Base-by-base conservation (phyloP, 2,329 filamentous ascomycete species). In the Apiospora phragmitis region DNA sequence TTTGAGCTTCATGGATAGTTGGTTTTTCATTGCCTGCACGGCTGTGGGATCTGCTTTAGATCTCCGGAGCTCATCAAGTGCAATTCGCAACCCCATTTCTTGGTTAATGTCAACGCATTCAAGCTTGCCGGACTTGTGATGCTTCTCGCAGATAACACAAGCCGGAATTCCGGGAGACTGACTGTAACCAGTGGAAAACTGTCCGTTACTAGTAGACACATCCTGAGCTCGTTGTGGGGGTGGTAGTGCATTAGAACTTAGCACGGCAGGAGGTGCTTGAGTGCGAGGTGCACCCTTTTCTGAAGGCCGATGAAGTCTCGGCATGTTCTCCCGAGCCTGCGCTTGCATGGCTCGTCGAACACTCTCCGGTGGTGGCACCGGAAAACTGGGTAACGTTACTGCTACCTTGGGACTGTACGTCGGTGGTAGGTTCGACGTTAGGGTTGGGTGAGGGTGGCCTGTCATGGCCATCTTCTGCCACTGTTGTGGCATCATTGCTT, bases 31-130 rank as follows among this genome's bases (percentile, higher is more conserved):
- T 7, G 45, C 41, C 59, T 49, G 45, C 29, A 73, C 41, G 9
- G 42, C 26, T 6, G 70, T 51, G 0, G 59, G 14, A 21, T 74
- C 67, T 18, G 65, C 69, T 21, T 69, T 47, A 16, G 69, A 42
- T 4, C 71, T 45, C 38, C 77, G 75, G 11, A 80, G 72, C 41
- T 68, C 69, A 70, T 80, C 79, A 35, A 81, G 72, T 5, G 76
- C 77, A 16, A 80, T 21, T 24, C 79, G 74, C 55, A 81, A 42
- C 4, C 75, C 76, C 11, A 76, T 68, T 49, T 78, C 76, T 0
- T 75, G 77, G 62, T 73, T 73, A 1, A 76, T 65, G 68, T 79
- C 65, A 38, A 79, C 47, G 66, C 79, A 80, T 29, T 3, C 55
- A 18, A 38, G 18, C 1, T 62, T 62, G 21, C 55, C 32, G 35